phyloP scores from a whole-genome alignment of 2,329 filamentous ascomycete genomes.

The Fusarium tanahbumbuense region DNA sequence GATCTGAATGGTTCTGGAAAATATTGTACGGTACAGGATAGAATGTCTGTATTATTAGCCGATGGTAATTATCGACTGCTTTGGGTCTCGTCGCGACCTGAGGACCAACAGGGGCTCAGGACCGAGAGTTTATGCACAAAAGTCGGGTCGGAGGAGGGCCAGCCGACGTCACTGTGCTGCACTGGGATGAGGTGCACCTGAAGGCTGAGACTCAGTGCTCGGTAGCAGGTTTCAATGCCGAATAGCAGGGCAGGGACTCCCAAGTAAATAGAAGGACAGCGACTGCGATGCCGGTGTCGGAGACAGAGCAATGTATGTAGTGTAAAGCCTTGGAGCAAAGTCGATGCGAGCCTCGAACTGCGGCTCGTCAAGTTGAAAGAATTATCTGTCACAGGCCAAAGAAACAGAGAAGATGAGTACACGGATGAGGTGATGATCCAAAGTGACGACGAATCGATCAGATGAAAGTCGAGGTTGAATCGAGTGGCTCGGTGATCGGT shows the following conservation, averaged over 20 bases:
- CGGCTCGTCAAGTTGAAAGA: not conserved
- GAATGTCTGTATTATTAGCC: slow-evolving; percentile 11
- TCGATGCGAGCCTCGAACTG: not conserved
- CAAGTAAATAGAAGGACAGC: slow-evolving; percentile 10
- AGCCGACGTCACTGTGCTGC: slow-evolving; percentile 35
- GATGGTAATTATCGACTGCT: slow-evolving; percentile 21
- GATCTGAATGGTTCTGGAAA: slow-evolving; percentile 38
- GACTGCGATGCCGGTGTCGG: slow-evolving; percentile 31
- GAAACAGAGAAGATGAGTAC: not conserved
- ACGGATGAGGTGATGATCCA: not conserved
- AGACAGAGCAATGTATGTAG: not conserved
- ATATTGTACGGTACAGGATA: slow-evolving; percentile 2
- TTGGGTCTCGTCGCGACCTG: slow-evolving; percentile 9
- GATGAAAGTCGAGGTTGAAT: slow-evolving; percentile 23
- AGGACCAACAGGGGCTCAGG: slow-evolving; percentile 26
- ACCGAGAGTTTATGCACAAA: slow-evolving; percentile 25
- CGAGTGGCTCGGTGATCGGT: slow-evolving; percentile 15
- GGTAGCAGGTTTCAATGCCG: slow-evolving; percentile 29
- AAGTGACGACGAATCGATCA: slow-evolving; percentile 11
- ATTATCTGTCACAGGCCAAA: not conserved
- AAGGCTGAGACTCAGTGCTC: slow-evolving; percentile 18
- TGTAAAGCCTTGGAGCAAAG: not conserved
- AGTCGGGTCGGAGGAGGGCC: slow-evolving; percentile 14
- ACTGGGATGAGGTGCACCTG: slow-evolving; percentile 10
- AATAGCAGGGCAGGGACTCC: slow-evolving; percentile 33